Evolutionary conservation across 2,329 filamentous ascomycete genomes (phyloP).

Genomic region (Fusarium sp.): DNA sequence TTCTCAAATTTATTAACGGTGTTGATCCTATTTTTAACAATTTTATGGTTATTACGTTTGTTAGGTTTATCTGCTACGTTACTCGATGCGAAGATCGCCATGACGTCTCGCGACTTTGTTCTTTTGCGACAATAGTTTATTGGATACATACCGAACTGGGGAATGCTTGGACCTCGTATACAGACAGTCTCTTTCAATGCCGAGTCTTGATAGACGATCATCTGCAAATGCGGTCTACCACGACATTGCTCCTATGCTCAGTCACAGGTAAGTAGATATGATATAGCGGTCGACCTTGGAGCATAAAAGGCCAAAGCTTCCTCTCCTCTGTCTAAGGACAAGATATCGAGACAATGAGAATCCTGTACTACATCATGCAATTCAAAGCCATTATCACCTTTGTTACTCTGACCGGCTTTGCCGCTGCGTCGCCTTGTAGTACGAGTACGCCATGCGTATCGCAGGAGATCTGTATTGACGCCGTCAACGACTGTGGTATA

Average conservation of each 20-base stretch:
- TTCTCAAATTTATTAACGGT: not conserved
- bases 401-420: conserved; percentile 28
- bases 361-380: conserved; percentile 23
- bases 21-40: not conserved
- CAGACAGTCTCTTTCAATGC: not conserved
- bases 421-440: conserved; percentile 14
- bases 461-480: conserved; percentile 48
- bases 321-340: not conserved
- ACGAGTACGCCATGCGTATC: conserved; percentile 9
- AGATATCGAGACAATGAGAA: not conserved
- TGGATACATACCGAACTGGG: not conserved
- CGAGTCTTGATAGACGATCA: conserved; percentile 1
- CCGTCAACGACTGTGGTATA: conserved; percentile 48
- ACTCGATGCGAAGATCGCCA: not conserved
- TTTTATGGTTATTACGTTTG: not conserved
- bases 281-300: not conserved
- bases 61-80: not conserved
- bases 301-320: conserved; percentile 18
- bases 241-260: not conserved
- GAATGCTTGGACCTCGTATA: conserved; percentile 28
- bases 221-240: not conserved
- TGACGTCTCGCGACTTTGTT: conserved; percentile 1
- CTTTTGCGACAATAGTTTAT: not conserved
- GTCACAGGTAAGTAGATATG: not conserved
- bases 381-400: conserved; percentile 21